These are phyloP conservation scores for Helotiales sp. DNA, from an alignment of 2,329 filamentous ascomycete genomes.

Conservation along the genomic window DNA sequence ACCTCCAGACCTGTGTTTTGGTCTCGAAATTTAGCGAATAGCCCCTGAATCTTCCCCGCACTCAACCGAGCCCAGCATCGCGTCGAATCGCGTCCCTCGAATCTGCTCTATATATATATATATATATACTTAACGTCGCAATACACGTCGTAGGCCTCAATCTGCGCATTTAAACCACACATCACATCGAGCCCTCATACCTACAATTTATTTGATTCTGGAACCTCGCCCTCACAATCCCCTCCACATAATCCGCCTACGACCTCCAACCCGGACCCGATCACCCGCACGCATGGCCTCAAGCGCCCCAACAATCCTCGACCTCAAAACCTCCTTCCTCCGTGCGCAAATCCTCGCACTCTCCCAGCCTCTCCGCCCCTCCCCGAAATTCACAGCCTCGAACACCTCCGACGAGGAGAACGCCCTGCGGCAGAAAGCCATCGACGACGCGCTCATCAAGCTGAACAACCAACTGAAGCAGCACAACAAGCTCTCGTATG, in stretches of 20 bases:
- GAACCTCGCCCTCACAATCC: neutral
- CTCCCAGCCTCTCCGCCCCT: constrained; percentile 63
- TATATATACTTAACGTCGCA: neutral
- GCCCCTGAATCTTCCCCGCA: constrained; percentile 5
- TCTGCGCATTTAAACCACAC: neutral
- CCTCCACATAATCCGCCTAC: too few relatives aligned
- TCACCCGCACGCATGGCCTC: constrained; percentile 36
- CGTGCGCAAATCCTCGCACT: constrained; percentile 66
- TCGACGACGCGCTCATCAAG: constrained; percentile 62
- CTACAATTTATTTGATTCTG: neutral
- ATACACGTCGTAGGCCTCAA: neutral
- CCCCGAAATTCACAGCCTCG: constrained; percentile 51
- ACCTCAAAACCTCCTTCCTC: constrained; percentile 69
- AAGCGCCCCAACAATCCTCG: constrained; percentile 59
- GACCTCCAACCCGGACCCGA: neutral
- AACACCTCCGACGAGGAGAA: constrained; percentile 51
- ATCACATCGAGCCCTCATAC: neutral
- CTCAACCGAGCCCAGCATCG: neutral
- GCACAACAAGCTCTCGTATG: constrained; percentile 69
- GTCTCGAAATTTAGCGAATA: neutral
- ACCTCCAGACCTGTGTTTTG: too few relatives aligned
- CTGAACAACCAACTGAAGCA: constrained; percentile 68
- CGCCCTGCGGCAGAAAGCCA: constrained; percentile 49
- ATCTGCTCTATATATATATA: neutral
- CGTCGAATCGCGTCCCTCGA: neutral